Evolutionary conservation across 1,284 basidiomycete genomes (phyloP).

Genomic region (Marasmius oreades): DNA sequence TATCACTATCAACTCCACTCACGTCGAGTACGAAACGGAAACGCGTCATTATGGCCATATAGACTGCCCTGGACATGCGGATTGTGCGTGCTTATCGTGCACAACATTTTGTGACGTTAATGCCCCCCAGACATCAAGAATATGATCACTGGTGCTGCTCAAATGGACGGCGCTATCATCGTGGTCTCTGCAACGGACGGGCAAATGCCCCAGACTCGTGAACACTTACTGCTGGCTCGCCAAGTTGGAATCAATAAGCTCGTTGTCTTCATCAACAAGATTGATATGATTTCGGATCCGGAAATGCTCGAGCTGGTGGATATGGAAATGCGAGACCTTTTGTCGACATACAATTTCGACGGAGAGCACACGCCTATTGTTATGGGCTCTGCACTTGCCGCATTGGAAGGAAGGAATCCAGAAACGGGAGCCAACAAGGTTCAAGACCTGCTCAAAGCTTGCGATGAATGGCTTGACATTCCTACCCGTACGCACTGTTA

Average conservation of each 20-base stretch:
- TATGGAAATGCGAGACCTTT: conserved; percentile 99
- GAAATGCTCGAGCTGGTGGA: conserved; percentile 99
- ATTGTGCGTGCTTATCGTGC: conserved; percentile 53
- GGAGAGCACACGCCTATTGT: conserved; percentile 97
- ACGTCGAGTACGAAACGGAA: conserved; percentile 97
- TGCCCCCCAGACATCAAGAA: conserved; percentile 79
- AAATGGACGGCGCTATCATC: conserved; percentile 98
- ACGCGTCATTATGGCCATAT: conserved; percentile 98
- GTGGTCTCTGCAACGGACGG: conserved; percentile 99
- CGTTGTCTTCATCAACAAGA: conserved; percentile 99
- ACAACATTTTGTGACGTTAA: conserved; percentile 10
- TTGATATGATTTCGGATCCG: conserved; percentile 93
- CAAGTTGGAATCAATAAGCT: conserved; percentile 99
- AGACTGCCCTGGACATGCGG: conserved; percentile 95
- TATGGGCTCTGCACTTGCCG: conserved; percentile 95
- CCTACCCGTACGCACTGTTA: conserved; percentile 70
- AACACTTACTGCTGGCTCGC: conserved; percentile 95
- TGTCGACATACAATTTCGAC: conserved; percentile 91
- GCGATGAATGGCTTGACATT: conserved; percentile 94
- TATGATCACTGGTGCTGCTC: conserved; percentile 99
- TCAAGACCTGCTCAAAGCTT: conserved; percentile 80
- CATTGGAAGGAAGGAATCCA: conserved; percentile 81
- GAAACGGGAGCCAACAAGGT: conserved; percentile 86
- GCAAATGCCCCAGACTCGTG: conserved; percentile 99
- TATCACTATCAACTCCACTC: conserved; percentile 95